A percentile compares a stretch with the other conserved stretches of the same genome.
phyloP scores from a whole-genome alignment of 148 eudicot genomes.

The Cornus controversa region DNA sequence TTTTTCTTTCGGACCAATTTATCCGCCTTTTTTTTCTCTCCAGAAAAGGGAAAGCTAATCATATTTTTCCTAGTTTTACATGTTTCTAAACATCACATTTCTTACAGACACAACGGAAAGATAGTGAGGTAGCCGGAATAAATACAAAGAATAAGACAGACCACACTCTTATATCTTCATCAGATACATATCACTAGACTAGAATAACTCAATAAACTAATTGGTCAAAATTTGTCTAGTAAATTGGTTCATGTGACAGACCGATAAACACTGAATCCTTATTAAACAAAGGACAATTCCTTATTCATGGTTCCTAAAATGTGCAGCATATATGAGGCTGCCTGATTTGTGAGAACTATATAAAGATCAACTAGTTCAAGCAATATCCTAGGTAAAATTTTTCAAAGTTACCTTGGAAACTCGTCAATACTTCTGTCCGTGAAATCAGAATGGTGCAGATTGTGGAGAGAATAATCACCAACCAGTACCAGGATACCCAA shows the following conservation, averaged over 20 bases:
- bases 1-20: conserved; percentile 10
- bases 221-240: background rate
- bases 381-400: background rate
- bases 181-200: background rate
- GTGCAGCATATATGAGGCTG: background rate
- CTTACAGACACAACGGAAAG: background rate
- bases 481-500: conserved; percentile 67
- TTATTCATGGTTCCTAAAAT: background rate
- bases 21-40: background rate
- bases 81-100: background rate
- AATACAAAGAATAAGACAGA: background rate
- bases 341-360: background rate
- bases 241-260: background rate
- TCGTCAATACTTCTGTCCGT: conserved; percentile 32
- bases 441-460: conserved; percentile 36
- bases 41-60: background rate
- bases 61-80: background rate
- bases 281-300: background rate
- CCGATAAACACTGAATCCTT: background rate
- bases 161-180: background rate
- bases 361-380: background rate
- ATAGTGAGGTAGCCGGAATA: background rate
- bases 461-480: conserved; percentile 45
- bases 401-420: conserved; percentile 41
- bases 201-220: background rate